Conservation (phyloP, 208 protist species). For the Crithidia mellificae region DNA sequence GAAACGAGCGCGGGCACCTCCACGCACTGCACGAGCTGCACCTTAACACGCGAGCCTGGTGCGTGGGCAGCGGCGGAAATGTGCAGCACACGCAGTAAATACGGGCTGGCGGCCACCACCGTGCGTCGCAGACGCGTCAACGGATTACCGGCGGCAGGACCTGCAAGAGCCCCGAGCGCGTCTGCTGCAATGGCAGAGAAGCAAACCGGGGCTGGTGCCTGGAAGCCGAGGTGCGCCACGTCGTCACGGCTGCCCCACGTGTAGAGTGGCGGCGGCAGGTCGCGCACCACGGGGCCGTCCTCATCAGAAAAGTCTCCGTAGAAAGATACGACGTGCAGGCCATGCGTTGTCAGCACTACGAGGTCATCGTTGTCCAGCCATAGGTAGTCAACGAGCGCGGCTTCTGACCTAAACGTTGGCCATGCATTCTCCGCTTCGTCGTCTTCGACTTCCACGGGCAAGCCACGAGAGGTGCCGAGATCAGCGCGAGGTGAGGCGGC, state of each 20-base stretch:
- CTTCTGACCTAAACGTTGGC: not conserved
- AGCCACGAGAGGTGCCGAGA: not conserved
- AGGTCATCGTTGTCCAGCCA: slow-evolving; percentile 68
- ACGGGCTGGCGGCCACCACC: slow-evolving; percentile 58
- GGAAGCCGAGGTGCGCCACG: slow-evolving; percentile 13
- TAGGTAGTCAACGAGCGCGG: slow-evolving; percentile 45
- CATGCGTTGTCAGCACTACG: slow-evolving; percentile 48
- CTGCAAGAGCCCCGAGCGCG: slow-evolving; percentile 10
- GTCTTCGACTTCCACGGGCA: not conserved
- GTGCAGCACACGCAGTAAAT: slow-evolving; percentile 47
- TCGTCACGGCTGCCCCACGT: slow-evolving; percentile 22
- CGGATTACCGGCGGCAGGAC: not conserved
- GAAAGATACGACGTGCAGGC: slow-evolving; percentile 52
- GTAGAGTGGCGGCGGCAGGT: slow-evolving; percentile 31
- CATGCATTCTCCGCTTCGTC: not conserved
- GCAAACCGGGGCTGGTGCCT: slow-evolving; percentile 22
- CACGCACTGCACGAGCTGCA: slow-evolving; percentile 44
- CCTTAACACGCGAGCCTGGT: not conserved
- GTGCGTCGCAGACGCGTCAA: slow-evolving; percentile 14
- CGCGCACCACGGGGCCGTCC: slow-evolving; percentile 20
- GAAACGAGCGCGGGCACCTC: slow-evolving; percentile 44
- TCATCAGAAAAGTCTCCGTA: slow-evolving; percentile 46
- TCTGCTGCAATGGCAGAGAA: slow-evolving; percentile 7
- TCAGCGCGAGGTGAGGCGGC: not conserved
- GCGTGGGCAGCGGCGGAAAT: slow-evolving; percentile 2